Evolutionary conservation across 352 stramenopile genomes (phyloP).

Genomic region (Pythium aristosporum): DNA sequence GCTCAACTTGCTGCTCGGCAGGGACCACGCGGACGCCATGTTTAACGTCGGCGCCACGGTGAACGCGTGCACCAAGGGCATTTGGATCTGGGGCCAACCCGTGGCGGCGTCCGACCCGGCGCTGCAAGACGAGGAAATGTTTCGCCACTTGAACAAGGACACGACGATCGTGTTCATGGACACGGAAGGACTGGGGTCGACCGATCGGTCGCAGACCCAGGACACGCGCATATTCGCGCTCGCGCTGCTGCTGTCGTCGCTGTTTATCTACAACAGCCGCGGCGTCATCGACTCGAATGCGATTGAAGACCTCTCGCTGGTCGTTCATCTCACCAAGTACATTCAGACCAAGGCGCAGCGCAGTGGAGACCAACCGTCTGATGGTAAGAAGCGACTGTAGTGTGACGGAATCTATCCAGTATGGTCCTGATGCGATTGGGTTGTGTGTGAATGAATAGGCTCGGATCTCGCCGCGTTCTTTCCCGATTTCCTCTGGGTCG

Average conservation of each 20-base stretch:
- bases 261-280: conserved; percentile 92
- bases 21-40: conserved; percentile 53
- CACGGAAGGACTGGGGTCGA: conserved; percentile 85
- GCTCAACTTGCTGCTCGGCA: conserved; percentile 85
- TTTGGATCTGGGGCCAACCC: conserved; percentile 89
- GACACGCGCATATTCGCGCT: conserved; percentile 91
- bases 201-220: conserved; percentile 83
- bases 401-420: conserved; percentile 37
- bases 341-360: conserved; percentile 65
- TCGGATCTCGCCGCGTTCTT: conserved; percentile 66
- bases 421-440: neutral
- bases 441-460: neutral
- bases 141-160: conserved; percentile 43
- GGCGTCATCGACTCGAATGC: conserved; percentile 89
- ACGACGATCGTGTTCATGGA: conserved; percentile 87
- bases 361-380: conserved; percentile 5
- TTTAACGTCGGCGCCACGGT: conserved; percentile 85
- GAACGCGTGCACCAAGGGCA: conserved; percentile 90
- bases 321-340: conserved; percentile 90
- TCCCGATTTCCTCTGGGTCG: conserved; percentile 88
- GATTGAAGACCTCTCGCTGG: conserved; percentile 89
- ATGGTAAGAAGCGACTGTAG: conserved; percentile 18
- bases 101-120: conserved; percentile 56
- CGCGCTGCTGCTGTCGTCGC: conserved; percentile 78
- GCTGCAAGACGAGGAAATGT: conserved; percentile 27